Base-by-base conservation (phyloP, 805 yeast species). In the Candida cerambycidarum region DNA sequence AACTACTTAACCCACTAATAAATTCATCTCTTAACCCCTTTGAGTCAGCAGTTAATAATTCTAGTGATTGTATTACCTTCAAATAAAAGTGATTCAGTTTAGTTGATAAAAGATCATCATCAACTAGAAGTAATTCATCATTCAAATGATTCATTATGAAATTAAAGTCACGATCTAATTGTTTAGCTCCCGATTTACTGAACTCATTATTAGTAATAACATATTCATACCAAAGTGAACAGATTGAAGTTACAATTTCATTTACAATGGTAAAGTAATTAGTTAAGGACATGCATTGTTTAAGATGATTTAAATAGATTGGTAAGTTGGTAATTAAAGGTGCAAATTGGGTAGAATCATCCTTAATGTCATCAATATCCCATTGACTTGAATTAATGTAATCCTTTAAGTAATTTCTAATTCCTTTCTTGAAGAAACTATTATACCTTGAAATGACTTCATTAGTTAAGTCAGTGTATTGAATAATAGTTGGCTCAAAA, bases 161-260 rank as follows among this genome's bases (percentile, higher is more conserved):
- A 6, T 54, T 54, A 24, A 67, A 50, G 47, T 70, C 75, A 4
- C 43, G 42, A 9, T 50, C 47, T 18, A 70, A 54, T 48, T 69
- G 74, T n/a, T 41, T 43, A 5, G 59, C 54, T 1, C 75, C 75
- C 2, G 17, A 17, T 16, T 47, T 53, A 42, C 55, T 59, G 48
- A 70, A 70, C 42, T 54, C 61, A 46, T 68, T 68, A 45, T 69
- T 70, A 25, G 72, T 63, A 30, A 70, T 53, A 27, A 70, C 55
- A 42, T 66, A 70, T 43, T 70, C 76, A 27, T 52, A 55, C 36
- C 68, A 45, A 12, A 67, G 56, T 10, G 42, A 39, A 13, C 65
- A 59, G 12, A 62, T 38, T 2, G 57, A 41, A n/a, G 64, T 51
- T 1, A 63, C 59, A 0, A 66, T 51, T 27, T 47, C 51, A 41